Conservation (phyloP, 345 rosid genomes). For the Ricinus communis region DNA sequence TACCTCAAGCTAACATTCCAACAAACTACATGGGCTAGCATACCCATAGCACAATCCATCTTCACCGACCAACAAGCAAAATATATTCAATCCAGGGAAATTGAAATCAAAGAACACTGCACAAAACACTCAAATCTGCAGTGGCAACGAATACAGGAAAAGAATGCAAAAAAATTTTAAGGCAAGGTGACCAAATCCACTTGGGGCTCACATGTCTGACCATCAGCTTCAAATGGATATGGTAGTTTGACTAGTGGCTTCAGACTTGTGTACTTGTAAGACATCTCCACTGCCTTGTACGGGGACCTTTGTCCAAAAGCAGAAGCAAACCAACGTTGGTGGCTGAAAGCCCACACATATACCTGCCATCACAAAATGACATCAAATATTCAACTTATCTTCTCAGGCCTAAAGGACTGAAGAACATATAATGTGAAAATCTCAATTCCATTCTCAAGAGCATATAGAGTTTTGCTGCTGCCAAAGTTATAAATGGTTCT, state of each 20-base stretch:
- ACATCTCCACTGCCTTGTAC: conserved; percentile 71
- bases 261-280: conserved; percentile 65
- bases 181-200: conserved; percentile 1
- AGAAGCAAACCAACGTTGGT: conserved; percentile 73
- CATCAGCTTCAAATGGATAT: conserved; percentile 8
- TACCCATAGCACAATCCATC: conserved; percentile 25
- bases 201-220: not conserved
- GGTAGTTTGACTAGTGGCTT: not conserved
- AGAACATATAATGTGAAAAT: not conserved
- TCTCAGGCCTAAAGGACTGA: not conserved
- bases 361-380: conserved; percentile 39
- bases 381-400: not conserved
- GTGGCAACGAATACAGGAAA: conserved; percentile 21
- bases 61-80: conserved; percentile 27
- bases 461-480: not conserved
- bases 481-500: not conserved
- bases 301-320: conserved; percentile 75
- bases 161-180: not conserved
- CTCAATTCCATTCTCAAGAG: not conserved
- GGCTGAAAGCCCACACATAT: conserved; percentile 60
- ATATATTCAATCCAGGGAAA: conserved; percentile 23
- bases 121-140: conserved; percentile 31
- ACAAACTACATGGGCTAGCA: conserved; percentile 28
- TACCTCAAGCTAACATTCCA: conserved; percentile 31
- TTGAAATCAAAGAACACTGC: conserved; percentile 36